Evolutionary conservation across 2,329 filamentous ascomycete genomes (phyloP).

Genomic region (Metarhizium robertsii): DNA sequence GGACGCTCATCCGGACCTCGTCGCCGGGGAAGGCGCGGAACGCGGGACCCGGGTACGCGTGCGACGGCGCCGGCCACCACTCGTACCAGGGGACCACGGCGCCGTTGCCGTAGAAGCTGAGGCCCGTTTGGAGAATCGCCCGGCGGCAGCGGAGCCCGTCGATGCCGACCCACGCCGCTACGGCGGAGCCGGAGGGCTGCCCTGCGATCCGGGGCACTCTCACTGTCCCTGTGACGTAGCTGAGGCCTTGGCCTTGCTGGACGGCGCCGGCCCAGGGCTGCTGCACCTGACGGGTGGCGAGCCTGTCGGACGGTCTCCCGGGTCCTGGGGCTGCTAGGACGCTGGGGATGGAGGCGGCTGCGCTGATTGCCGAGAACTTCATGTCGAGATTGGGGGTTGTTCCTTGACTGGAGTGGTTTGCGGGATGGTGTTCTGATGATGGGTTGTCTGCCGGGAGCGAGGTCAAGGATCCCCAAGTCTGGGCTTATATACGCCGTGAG

Average conservation of each 20-base stretch:
- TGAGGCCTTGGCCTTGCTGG: constrained; percentile 3
- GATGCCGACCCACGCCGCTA: constrained; percentile 7
- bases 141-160: neutral
- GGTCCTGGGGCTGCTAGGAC: too few species aligned
- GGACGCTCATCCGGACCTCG: constrained; percentile 18
- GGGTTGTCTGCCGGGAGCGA: too few species aligned
- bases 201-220: constrained; percentile 1
- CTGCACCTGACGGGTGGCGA: too few species aligned
- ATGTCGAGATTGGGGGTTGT: too few species aligned
- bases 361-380: too few species aligned
- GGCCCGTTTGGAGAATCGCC: constrained; percentile 4
- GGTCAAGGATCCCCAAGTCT: too few species aligned
- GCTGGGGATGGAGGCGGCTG: too few species aligned
- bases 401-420: too few species aligned
- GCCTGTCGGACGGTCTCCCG: too few species aligned
- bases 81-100: constrained; percentile 4
- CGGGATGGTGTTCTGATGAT: too few species aligned
- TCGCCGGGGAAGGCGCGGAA: constrained; percentile 16
- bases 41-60: neutral
- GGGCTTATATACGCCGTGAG: too few species aligned
- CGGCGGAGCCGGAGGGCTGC: neutral
- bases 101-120: constrained; percentile 3
- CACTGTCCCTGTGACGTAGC: neutral
- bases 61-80: neutral
- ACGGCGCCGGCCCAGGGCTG: neutral